These are phyloP conservation scores for Cydonia oblonga DNA, from an alignment of 331 rosid genomes.

Conservation along the genomic window DNA sequence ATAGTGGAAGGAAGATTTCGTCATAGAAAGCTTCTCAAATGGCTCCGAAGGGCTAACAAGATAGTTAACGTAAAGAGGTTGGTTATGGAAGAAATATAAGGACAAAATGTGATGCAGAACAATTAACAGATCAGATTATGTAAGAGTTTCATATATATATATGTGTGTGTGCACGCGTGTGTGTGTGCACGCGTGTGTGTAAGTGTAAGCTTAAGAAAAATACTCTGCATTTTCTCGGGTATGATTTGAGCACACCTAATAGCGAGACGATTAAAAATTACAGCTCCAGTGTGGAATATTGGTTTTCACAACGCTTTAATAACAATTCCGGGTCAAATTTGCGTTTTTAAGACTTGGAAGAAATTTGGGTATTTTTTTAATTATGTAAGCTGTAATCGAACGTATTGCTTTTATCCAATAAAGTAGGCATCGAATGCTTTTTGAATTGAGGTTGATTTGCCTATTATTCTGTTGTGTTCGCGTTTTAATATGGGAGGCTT, in stretches of 20 bases:
- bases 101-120: not conserved
- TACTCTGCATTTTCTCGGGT: not conserved
- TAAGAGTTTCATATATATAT: not conserved
- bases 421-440: not conserved
- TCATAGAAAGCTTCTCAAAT: not conserved
- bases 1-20: slow-evolving; percentile 11
- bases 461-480: not conserved
- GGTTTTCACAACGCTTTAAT: not conserved
- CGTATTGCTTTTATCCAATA: not conserved
- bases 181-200: too few relatives aligned
- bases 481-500: not conserved
- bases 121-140: not conserved
- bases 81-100: not conserved
- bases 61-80: not conserved
- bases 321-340: not conserved
- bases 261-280: not conserved
- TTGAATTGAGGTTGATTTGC: not conserved
- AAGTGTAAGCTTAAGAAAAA: not conserved
- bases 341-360: not conserved
- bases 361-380: not conserved
- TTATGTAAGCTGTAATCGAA: not conserved
- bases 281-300: not conserved
- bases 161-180: too few relatives aligned
- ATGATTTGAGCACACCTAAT: not conserved
- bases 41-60: slow-evolving; percentile 1